Evolutionary conservation across 2,329 filamentous ascomycete genomes (phyloP).

Genomic region (Neofusicoccum ribis): DNA sequence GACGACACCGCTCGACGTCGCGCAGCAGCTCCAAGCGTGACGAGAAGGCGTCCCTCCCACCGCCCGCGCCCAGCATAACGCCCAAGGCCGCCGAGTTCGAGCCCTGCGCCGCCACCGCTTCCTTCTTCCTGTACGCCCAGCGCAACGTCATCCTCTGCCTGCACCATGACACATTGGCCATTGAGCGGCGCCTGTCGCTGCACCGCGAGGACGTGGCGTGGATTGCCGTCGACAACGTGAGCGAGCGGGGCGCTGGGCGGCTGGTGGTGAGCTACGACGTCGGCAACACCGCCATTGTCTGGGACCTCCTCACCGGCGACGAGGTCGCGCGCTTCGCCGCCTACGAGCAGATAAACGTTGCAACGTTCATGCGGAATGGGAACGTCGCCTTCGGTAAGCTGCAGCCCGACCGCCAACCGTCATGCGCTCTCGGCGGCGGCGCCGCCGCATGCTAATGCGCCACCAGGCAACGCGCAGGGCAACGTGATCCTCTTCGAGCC

Average conservation of each 20-base stretch:
- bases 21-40: constrained; percentile 37
- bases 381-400: constrained; percentile 90
- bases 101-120: constrained; percentile 86
- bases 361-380: constrained; percentile 94
- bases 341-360: constrained; percentile 81
- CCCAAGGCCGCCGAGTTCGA: constrained; percentile 63
- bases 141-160: constrained; percentile 80
- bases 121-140: constrained; percentile 86
- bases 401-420: neutral
- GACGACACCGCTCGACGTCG: constrained; percentile 45
- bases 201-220: constrained; percentile 82
- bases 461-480: constrained; percentile 81
- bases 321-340: constrained; percentile 91
- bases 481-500: constrained; percentile 95
- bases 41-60: constrained; percentile 26
- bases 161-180: constrained; percentile 87
- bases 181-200: constrained; percentile 81
- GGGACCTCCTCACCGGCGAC: constrained; percentile 90
- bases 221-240: constrained; percentile 87
- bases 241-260: constrained; percentile 79
- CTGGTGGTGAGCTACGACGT: constrained; percentile 91
- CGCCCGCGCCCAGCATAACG: constrained; percentile 46
- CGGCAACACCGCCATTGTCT: constrained; percentile 89
- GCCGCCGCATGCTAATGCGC: neutral
- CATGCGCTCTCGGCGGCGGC: too few species aligned